A percentile compares a stretch with the other conserved stretches of the same genome.
Conservation (phyloP, 306 rosid species). For the Malus asiatica region DNA sequence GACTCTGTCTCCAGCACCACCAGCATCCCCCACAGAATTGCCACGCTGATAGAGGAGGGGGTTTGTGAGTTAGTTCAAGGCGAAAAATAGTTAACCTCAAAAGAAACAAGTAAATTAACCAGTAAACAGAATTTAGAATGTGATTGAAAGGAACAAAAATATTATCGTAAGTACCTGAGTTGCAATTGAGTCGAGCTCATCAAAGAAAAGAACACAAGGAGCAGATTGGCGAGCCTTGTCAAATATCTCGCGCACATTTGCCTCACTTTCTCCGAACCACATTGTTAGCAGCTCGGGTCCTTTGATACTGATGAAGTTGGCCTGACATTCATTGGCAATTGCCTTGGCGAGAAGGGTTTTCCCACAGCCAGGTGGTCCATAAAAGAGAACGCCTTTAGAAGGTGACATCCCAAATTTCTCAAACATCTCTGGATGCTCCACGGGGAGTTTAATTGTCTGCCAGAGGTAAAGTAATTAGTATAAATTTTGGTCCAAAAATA, state of each 20-base stretch:
- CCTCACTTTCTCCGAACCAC: constrained; percentile 57
- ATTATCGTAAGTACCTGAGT: constrained; percentile 36
- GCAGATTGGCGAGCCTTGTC: constrained; percentile 56
- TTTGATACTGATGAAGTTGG: constrained; percentile 62
- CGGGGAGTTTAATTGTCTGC: constrained; percentile 67
- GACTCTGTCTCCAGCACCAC: constrained; percentile 72
- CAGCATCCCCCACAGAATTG: constrained; percentile 51
- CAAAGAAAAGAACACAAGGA: constrained; percentile 74
- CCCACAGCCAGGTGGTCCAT: constrained; percentile 62
- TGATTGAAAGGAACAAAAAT: background rate
- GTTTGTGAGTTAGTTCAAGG: background rate
- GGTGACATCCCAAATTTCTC: constrained; percentile 80
- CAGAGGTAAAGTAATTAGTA: constrained; percentile 7
- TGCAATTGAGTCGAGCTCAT: constrained; percentile 69
- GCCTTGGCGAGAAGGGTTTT: background rate
- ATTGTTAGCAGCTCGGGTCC: constrained; percentile 68
- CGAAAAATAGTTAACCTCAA: background rate
- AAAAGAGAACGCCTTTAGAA: constrained; percentile 66
- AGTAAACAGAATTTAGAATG: background rate
- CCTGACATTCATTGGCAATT: constrained; percentile 44
- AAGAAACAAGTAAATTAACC: background rate
- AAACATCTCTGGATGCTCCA: constrained; percentile 78
- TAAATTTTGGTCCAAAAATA: background rate
- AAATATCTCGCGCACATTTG: background rate
- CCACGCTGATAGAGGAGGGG: constrained; percentile 41